These are phyloP conservation scores for Lactarius quietus DNA, from an alignment of 768 basidiomycete genomes.

Conservation along the genomic window DNA sequence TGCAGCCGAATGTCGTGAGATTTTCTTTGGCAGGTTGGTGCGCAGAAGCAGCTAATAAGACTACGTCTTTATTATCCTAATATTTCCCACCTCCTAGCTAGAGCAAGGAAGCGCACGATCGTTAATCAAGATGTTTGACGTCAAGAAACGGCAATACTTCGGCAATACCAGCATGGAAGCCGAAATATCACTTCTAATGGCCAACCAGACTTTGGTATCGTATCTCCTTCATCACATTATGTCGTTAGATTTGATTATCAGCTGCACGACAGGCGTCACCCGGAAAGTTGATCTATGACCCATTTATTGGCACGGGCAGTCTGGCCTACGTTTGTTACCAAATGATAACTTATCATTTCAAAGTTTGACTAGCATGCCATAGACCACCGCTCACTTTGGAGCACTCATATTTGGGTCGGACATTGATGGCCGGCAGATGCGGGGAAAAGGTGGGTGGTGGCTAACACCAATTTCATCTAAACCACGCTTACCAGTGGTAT, in stretches of 20 bases:
- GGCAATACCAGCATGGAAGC: slow-evolving; percentile 99
- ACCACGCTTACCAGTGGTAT: background rate
- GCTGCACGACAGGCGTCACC: slow-evolving; percentile 58
- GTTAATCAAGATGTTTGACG: slow-evolving; percentile 68
- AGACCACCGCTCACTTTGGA: slow-evolving; percentile 89
- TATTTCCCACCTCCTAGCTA: slow-evolving; percentile 38
- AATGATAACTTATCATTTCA: slow-evolving; percentile 1
- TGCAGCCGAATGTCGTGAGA: slow-evolving; percentile 64
- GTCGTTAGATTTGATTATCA: background rate
- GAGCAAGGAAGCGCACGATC: slow-evolving; percentile 63
- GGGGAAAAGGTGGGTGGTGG: slow-evolving; percentile 70
- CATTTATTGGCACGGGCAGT: slow-evolving; percentile 91
- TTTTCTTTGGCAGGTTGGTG: slow-evolving; percentile 88
- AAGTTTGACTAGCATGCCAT: background rate
- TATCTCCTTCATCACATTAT: background rate
- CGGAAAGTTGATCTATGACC: slow-evolving; percentile 93
- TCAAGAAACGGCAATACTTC: slow-evolving; percentile 87
- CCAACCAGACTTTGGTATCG: slow-evolving; percentile 84
- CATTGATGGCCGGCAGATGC: slow-evolving; percentile 96
- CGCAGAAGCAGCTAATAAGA: slow-evolving; percentile 31
- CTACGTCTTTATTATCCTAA: background rate
- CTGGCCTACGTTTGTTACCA: slow-evolving; percentile 68
- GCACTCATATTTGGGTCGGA: slow-evolving; percentile 87
- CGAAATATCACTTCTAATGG: slow-evolving; percentile 93
- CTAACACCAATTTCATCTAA: background rate